phyloP scores from a whole-genome alignment of 345 rosid species.

The Syzygium grande region DNA sequence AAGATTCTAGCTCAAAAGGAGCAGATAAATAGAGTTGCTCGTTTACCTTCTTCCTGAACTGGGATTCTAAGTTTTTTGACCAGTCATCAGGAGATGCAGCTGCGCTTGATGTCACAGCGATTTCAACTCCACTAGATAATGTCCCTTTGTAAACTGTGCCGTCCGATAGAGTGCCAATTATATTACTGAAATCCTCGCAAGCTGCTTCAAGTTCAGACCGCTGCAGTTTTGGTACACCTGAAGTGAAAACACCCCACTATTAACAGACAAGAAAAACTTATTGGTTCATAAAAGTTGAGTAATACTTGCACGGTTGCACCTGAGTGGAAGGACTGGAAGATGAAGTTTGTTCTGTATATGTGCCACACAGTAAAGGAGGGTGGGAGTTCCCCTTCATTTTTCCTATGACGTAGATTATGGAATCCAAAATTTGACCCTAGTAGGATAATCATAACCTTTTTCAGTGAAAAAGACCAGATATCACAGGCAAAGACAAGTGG shows the following conservation, averaged over 20 bases:
- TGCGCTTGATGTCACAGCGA: conserved; percentile 57
- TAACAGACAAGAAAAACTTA: neutral
- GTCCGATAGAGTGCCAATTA: conserved; percentile 63
- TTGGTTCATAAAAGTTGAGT: neutral
- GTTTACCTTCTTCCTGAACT: conserved; percentile 69
- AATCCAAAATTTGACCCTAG: conserved; percentile 4
- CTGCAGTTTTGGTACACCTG: conserved; percentile 81
- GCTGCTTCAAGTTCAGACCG: conserved; percentile 84
- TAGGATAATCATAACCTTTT: conserved; percentile 1
- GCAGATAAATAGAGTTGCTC: neutral
- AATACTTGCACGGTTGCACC: conserved; percentile 1
- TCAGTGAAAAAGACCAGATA: conserved; percentile 1
- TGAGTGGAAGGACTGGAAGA: conserved; percentile 6
- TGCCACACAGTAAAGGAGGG: conserved; percentile 12
- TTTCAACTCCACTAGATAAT: conserved; percentile 81
- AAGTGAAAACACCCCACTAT: neutral
- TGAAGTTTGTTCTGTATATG: conserved; percentile 7
- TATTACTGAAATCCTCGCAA: conserved; percentile 94
- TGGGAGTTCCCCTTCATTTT: conserved; percentile 6
- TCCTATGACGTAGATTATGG: conserved; percentile 4
- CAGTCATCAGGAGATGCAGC: conserved; percentile 47
- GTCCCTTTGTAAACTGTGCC: conserved; percentile 86
- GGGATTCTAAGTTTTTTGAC: conserved; percentile 65
- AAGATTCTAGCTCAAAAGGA: neutral
- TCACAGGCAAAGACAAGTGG: neutral